These are phyloP conservation scores for Boletus vermiculosoides DNA, from an alignment of 768 basidiomycete genomes.

Conservation along the genomic window DNA sequence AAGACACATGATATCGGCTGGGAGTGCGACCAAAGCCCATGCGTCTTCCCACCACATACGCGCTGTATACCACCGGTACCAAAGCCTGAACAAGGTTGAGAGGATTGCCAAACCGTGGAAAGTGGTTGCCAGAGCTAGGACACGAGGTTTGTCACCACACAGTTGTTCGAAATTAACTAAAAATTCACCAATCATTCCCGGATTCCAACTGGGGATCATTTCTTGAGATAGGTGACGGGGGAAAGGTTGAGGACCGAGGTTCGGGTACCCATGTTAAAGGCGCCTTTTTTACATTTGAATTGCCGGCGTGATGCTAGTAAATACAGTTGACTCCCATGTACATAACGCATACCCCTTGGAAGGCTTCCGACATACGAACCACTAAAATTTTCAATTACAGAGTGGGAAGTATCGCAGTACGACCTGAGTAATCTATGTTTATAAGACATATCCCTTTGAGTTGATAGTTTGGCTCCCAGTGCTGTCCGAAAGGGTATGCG, in stretches of 20 bases:
- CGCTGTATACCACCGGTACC: not conserved
- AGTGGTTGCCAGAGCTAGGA: not conserved
- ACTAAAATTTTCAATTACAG: no score
- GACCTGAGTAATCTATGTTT: no score
- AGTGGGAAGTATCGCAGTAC: no score
- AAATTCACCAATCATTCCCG: not conserved
- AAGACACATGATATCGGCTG: conserved; percentile 1
- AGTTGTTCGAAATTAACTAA: not conserved
- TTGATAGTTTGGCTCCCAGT: no score
- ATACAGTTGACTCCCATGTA: no score
- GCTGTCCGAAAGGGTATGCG: no score
- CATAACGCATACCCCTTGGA: no score
- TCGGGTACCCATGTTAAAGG: not conserved
- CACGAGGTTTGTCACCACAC: not conserved
- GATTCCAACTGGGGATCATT: not conserved
- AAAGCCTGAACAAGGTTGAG: conserved; percentile 2
- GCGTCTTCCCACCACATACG: not conserved
- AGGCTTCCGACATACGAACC: no score
- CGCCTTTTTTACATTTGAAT: not conserved
- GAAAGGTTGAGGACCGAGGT: not conserved
- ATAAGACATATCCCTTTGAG: no score
- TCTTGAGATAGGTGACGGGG: not conserved
- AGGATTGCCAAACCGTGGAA: conserved; percentile 2
- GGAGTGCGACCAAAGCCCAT: not conserved
- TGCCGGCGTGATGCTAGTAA: not conserved